phyloP scores from a whole-genome alignment of 352 stramenopile genomes.

The Stephanocyclus meneghinianus region DNA sequence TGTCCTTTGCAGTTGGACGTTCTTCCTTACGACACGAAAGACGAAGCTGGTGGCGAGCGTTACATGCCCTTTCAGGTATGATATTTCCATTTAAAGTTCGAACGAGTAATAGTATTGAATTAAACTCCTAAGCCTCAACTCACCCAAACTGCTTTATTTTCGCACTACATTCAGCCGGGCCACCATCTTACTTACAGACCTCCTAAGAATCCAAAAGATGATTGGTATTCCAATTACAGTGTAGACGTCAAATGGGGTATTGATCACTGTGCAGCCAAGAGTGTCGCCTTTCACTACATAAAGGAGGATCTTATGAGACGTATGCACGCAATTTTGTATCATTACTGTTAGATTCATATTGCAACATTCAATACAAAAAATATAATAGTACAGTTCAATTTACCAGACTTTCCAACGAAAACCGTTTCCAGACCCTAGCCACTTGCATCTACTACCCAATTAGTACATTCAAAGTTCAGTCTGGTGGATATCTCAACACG shows the following conservation, averaged over 20 bases:
- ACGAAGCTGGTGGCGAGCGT: slow-evolving; percentile 73
- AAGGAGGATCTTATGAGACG: slow-evolving; percentile 73
- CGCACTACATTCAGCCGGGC: slow-evolving; percentile 35
- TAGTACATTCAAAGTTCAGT: no score
- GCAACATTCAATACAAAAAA: no score
- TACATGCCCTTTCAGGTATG: slow-evolving; percentile 72
- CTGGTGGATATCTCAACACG: no score
- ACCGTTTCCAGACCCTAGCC: no score
- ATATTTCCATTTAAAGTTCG: slow-evolving; percentile 7
- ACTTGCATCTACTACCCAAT: no score
- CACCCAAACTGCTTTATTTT: background rate
- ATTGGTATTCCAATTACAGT: slow-evolving; percentile 82
- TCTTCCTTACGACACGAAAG: slow-evolving; percentile 80
- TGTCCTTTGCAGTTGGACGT: slow-evolving; percentile 46
- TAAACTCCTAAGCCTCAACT: background rate
- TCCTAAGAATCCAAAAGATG: slow-evolving; percentile 54
- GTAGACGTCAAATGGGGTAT: slow-evolving; percentile 77
- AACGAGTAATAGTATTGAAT: slow-evolving; percentile 1
- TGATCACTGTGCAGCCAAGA: slow-evolving; percentile 81
- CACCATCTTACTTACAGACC: slow-evolving; percentile 72
- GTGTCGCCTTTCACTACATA: slow-evolving; percentile 86
- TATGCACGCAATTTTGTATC: slow-evolving; percentile 74
- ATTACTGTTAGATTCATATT: slow-evolving; percentile 31
- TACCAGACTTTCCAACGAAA: no score
- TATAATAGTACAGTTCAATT: no score